Conservation (phyloP, 148 eudicot species). For the Cornus florida region DNA sequence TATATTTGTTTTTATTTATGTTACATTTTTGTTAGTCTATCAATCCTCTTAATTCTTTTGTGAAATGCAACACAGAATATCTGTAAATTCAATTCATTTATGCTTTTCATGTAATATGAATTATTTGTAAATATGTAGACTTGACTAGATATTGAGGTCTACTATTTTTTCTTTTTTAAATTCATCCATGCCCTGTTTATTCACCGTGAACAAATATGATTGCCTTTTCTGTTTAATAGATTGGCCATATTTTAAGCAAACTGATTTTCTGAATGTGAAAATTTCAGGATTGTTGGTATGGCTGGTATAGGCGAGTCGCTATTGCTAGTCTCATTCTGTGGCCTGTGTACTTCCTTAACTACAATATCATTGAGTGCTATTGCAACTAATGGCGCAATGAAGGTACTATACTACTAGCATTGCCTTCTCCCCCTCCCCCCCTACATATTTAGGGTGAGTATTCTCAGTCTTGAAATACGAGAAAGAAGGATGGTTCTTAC, state of each 20-base stretch:
- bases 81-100: background rate
- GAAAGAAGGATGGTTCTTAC: background rate
- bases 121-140: background rate
- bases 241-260: background rate
- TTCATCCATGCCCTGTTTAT: background rate
- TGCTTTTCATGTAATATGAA: background rate
- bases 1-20: too few relatives aligned
- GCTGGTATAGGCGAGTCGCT: constrained; percentile 94
- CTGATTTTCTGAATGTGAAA: constrained; percentile 19
- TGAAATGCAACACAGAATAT: background rate
- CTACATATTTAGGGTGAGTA: background rate
- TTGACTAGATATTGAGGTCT: background rate
- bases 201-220: background rate
- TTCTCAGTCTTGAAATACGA: constrained; percentile 7
- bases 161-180: background rate
- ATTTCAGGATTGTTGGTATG: constrained; percentile 98
- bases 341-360: constrained; percentile 91
- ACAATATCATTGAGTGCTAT: constrained; percentile 95
- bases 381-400: constrained; percentile 99
- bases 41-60: background rate
- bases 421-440: background rate
- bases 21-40: background rate
- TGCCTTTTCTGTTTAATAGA: background rate
- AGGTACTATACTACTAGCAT: constrained; percentile 42
- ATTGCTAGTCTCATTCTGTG: constrained; percentile 84